Evolutionary conservation across 164 flowering plant genomes (phyloP), one percentile per base, ranked within the genome.

Genomic region (Vitis rotundifolia): DNA sequence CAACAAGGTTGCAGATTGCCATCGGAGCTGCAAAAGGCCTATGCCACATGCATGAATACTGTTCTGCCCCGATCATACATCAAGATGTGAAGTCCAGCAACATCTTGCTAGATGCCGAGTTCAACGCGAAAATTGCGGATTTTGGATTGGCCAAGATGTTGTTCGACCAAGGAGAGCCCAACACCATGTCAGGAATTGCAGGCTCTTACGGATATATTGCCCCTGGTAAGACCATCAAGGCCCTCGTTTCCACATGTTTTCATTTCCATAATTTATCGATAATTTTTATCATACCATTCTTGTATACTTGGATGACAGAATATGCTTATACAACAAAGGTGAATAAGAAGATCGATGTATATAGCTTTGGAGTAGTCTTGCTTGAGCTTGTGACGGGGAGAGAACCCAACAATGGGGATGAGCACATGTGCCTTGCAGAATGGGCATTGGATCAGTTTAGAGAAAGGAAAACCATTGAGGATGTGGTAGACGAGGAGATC

Each of bases 191-290:
- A 18, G 82, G 81, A 1, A 79, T 92, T 1, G 97, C 90, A 1
- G 98, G 98, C 49, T 86, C 98, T 29, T 82, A 88, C 18, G 98
- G 98, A 4, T 94, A 94, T 75, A 70, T 94, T 10, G 95, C 98
- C 48, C 98, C 98, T 1, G 98, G 98, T 91, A 71, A 82, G 67
- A 52, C 1, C 22, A 28, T 31, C 44, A 31, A 31, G 44, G 5
- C 44, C 6, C 7, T 3, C 5, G 0, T 3, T 0, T 7, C 5
- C 6, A 7, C 7, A 31, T 31, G 44, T 31, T 31, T 3, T 7
- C 63, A n/a, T 28, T n/a, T 28, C 26, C 9, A 0, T 50, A 22
- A 50, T 68, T 11, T 44, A 11, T 3, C 44, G 0, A 31, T 3
- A 3, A 6, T 19, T 50, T 8, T 57, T 76, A 59, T 22, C 22